Evolutionary conservation across 441 rosid species (phyloP).

Genomic region (Melastoma candidum): DNA sequence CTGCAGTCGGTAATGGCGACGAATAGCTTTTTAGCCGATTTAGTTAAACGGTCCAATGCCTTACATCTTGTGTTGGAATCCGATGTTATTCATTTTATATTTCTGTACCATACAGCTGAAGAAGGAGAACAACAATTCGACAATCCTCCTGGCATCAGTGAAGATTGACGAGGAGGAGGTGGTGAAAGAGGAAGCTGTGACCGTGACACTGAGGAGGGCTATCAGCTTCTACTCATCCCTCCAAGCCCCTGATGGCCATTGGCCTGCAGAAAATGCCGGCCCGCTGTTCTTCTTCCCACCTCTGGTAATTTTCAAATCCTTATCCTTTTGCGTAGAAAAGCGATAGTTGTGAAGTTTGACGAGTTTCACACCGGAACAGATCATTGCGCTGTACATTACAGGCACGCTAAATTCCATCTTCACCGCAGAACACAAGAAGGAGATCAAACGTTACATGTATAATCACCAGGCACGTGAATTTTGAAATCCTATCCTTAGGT

Average conservation of each 20-base stretch:
- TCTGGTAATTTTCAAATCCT: slow-evolving; percentile 19
- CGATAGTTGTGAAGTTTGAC: too few species aligned
- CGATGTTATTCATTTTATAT: neutral
- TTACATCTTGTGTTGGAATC: neutral
- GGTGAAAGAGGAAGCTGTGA: slow-evolving; percentile 19
- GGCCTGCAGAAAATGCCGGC: slow-evolving; percentile 54
- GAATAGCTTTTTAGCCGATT: too few species aligned
- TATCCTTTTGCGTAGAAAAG: too few species aligned
- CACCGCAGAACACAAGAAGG: slow-evolving; percentile 44
- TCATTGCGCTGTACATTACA: slow-evolving; percentile 44
- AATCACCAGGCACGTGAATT: slow-evolving; percentile 42
- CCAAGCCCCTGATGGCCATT: slow-evolving; percentile 54
- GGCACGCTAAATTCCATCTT: slow-evolving; percentile 32
- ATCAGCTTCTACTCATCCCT: slow-evolving; percentile 38
- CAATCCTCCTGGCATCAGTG: neutral
- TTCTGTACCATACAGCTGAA: slow-evolving; percentile 22
- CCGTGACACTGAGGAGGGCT: slow-evolving; percentile 21
- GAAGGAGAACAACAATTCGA: slow-evolving; percentile 25
- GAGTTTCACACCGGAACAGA: slow-evolving; percentile 18
- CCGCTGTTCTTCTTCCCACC: slow-evolving; percentile 58
- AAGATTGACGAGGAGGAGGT: slow-evolving; percentile 12
- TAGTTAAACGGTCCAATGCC: too few species aligned
- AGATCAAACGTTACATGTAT: slow-evolving; percentile 46
- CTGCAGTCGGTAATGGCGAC: too few species aligned
- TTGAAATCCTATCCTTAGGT: neutral